Evolutionary conservation across 208 protist species (phyloP), one percentile per base, ranked within the genome.

Genomic region (Crithidia fasciculata): DNA sequence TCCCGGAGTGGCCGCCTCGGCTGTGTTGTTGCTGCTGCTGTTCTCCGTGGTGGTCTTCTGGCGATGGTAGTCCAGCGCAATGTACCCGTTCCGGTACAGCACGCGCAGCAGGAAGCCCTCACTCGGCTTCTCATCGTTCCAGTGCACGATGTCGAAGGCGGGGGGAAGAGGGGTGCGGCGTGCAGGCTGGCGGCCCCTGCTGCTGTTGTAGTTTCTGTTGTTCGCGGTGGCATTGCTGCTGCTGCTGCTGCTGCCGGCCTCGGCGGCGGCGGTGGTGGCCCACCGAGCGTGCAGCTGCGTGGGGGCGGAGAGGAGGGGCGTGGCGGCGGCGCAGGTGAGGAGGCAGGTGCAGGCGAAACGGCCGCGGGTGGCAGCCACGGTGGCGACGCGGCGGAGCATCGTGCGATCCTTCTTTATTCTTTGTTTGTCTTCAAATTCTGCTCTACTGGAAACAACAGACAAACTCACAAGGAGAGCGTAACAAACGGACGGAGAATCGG

Each of bases 71-170:
- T 93, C 87, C 16, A 96, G 82, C 4, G 91, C 85, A 56, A 96
- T 86, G 68, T 85, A 90, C 65, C 77, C 89, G 63, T 93, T 88
- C 55, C 87, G 88, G 76, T 96, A 82, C 50, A 90, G 61, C 41
- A 96, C 84, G 43, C 91, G 91, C 43, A 96, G 76, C 19, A 94
- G 81, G 73, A 93, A 78, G 2, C 91, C 91, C 53, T 80, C 66
- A 40, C 60, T 69, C 36, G 89, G 76, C 63, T 96, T 76, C 12
- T 82, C 82, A 55, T 96, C 89, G 67, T 93, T 89, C 91, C 91
- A 96, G 78, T 94, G 91, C 39, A 94, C 88, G 69, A 96, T 64
- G 62, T 96, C 91, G 72, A 96, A 96, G 28, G 91, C 91, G 8
- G 91, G 91, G 12, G 88, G 85, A 37, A 92, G 65, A 18, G 72